Evolutionary conservation across 768 basidiomycete species (phyloP).

Genomic region (Lactifluus rugatus): DNA sequence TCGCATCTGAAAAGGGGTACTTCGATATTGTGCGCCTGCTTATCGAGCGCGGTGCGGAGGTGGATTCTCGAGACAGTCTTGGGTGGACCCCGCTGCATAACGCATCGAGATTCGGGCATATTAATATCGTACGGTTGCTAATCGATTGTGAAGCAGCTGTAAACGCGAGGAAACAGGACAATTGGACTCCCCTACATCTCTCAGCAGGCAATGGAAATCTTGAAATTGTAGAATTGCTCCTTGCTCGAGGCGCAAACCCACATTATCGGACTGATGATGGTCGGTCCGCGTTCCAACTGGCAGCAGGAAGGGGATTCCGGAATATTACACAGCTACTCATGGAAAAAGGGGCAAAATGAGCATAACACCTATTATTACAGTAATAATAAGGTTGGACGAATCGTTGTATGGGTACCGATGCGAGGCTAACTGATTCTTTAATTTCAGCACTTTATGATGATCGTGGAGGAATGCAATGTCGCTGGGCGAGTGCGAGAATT

Average conservation of each 20-base stretch:
- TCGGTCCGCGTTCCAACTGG: background rate
- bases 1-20: background rate
- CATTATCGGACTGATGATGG: background rate
- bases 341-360: background rate
- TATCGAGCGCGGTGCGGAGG: background rate
- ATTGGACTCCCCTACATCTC: slow-evolving; percentile 1
- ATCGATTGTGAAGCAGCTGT: background rate
- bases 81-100: slow-evolving; percentile 1
- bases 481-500: no score
- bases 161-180: background rate
- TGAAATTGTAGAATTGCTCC: background rate
- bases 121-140: background rate
- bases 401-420: background rate
- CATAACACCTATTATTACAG: background rate
- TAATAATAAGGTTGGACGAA: background rate
- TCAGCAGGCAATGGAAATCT: background rate
- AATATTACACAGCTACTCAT: background rate
- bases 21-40: background rate
- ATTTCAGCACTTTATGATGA: no score
- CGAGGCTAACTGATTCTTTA: no score
- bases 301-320: background rate
- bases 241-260: background rate
- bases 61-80: background rate
- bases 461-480: no score
- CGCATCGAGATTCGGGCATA: background rate